phyloP scores from a whole-genome alignment of 495 filamentous ascomycete genomes.

The Aspergillus ellipticus region DNA sequence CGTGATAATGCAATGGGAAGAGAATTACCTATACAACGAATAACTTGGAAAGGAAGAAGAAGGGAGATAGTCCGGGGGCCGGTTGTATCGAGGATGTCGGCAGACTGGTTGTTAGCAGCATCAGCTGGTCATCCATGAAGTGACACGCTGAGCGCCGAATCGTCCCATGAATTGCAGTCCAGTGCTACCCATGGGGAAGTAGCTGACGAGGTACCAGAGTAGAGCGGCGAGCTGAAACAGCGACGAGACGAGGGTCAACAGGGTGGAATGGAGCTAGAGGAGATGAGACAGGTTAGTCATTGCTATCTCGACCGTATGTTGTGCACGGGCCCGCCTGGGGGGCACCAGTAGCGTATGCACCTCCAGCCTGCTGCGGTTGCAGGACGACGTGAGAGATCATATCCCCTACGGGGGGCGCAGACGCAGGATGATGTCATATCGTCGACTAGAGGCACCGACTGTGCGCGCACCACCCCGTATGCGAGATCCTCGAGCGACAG shows the following conservation, averaged over 20 bases:
- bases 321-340: not conserved
- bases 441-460: not conserved
- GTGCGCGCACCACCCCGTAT: slow-evolving; percentile 1
- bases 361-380: not conserved
- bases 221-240: slow-evolving; percentile 79
- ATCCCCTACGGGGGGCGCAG: not conserved
- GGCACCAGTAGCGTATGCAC: not conserved
- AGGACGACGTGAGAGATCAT: slow-evolving; percentile 3
- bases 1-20: not conserved
- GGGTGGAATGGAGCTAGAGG: slow-evolving; percentile 66
- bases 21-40: not conserved
- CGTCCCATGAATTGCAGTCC: slow-evolving; percentile 81
- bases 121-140: slow-evolving; percentile 85
- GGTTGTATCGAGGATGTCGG: not conserved
- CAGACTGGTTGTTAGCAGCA: not conserved
- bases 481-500: slow-evolving; percentile 8
- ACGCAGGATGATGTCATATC: slow-evolving; percentile 10
- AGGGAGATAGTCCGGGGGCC: not conserved
- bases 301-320: not conserved
- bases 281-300: slow-evolving; percentile 10
- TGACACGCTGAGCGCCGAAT: slow-evolving; percentile 78
- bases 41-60: not conserved
- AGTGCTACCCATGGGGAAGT: slow-evolving; percentile 95
- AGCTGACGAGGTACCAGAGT: slow-evolving; percentile 93
- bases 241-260: slow-evolving; percentile 80